A percentile compares a stretch with the other conserved stretches of the same genome.
phyloP scores from a whole-genome alignment of 106 monocot species.

The Dendrobium nobile region DNA sequence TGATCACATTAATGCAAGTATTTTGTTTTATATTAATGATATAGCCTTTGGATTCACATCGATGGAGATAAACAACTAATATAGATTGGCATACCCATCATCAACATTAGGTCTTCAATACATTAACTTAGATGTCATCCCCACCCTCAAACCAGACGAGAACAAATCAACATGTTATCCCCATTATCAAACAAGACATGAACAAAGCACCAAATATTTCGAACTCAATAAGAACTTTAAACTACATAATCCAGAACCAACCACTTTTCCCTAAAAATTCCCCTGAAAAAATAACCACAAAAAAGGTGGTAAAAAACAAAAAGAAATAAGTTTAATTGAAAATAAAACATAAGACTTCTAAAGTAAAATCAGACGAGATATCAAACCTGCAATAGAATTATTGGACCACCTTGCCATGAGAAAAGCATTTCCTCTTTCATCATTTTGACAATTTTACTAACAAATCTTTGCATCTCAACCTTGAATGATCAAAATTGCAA shows the following conservation, averaged over 20 bases:
- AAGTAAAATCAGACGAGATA: not conserved
- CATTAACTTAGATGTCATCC: too few relatives aligned
- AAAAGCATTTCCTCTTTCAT: conserved; percentile 83
- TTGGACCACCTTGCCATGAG: conserved; percentile 99
- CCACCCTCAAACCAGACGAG: too few relatives aligned
- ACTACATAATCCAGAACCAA: not conserved
- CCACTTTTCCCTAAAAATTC: not conserved
- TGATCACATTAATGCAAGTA: too few relatives aligned
- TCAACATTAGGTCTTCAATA: too few relatives aligned
- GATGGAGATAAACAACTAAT: too few relatives aligned
- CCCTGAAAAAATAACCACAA: not conserved
- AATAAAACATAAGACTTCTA: not conserved
- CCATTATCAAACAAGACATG: too few relatives aligned
- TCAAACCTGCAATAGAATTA: conserved; percentile 87
- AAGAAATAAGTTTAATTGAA: not conserved
- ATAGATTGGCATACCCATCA: too few relatives aligned
- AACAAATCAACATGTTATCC: not conserved
- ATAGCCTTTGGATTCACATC: too few relatives aligned
- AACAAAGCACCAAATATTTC: not conserved
- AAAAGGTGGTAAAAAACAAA: not conserved
- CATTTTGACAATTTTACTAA: conserved; percentile 72
- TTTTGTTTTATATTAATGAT: too few relatives aligned
- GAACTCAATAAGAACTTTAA: not conserved
- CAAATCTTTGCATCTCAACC: conserved; percentile 90
- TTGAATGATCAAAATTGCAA: conserved; percentile 18